Conservation (phyloP, 164 flowering plant genomes). For the Houttuynia cordata region DNA sequence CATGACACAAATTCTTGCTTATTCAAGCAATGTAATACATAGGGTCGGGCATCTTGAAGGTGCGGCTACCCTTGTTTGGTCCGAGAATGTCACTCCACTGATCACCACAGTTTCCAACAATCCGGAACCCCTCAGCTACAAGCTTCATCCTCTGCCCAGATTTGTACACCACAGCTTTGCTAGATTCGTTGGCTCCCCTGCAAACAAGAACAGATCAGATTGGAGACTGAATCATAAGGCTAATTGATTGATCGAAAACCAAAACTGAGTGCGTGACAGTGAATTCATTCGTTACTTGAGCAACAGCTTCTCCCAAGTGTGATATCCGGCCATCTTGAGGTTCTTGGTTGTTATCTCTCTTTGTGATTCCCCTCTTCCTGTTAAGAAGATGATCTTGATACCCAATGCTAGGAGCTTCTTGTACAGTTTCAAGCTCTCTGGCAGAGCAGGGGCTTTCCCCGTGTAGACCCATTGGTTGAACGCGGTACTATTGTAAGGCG, state of each 20-base stretch:
- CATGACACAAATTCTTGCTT: too few species aligned
- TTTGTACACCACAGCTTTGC: slow-evolving; percentile 22
- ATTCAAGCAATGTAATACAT: slow-evolving; percentile 18
- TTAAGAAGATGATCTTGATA: slow-evolving; percentile 27
- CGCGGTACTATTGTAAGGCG: slow-evolving; percentile 17
- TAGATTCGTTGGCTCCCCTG: slow-evolving; percentile 10
- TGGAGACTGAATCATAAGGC: background rate
- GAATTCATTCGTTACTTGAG: slow-evolving; percentile 22
- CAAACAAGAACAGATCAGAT: background rate
- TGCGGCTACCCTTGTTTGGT: slow-evolving; percentile 8
- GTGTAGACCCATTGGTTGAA: slow-evolving; percentile 23
- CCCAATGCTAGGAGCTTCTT: slow-evolving; percentile 24
- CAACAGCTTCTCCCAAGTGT: slow-evolving; percentile 35
- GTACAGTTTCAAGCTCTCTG: slow-evolving; percentile 28
- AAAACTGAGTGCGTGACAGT: background rate
- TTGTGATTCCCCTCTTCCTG: slow-evolving; percentile 24
- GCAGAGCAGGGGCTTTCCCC: slow-evolving; percentile 34
- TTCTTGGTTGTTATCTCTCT: slow-evolving; percentile 17
- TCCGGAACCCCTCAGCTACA: slow-evolving; percentile 23
- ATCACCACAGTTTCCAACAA: slow-evolving; percentile 32
- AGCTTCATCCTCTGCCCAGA: slow-evolving; percentile 23
- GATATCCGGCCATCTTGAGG: slow-evolving; percentile 25
- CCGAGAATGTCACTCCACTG: slow-evolving; percentile 42
- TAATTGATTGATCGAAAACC: background rate
- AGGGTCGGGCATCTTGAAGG: slow-evolving; percentile 29